Conservation (phyloP, 208 protist species). For the Acanthamoeba triangularis region DNA sequence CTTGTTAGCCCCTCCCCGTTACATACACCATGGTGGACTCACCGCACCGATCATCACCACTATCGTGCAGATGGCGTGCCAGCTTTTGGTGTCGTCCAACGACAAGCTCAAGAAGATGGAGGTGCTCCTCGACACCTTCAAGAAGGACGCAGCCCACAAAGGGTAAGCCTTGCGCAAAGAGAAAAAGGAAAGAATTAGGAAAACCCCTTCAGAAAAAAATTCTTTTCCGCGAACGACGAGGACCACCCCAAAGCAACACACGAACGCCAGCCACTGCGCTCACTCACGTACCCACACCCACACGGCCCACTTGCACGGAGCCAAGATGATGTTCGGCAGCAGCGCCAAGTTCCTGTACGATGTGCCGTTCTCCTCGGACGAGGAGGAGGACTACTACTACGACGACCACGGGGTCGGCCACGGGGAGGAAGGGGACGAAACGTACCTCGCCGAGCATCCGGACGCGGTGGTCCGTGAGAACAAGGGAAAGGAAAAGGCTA, state of each 20-base stretch:
- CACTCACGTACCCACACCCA: too few species aligned
- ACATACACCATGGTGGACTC: neutral
- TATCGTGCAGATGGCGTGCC: conserved; percentile 9
- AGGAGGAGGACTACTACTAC: neutral
- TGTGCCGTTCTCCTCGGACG: neutral
- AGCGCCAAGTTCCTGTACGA: conserved; percentile 28
- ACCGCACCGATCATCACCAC: neutral
- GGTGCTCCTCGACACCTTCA: neutral
- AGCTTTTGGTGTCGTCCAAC: neutral
- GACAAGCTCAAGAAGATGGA: conserved; percentile 32
- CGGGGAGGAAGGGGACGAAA: neutral
- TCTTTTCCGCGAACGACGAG: too few species aligned
- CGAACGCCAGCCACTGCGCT: too few species aligned
- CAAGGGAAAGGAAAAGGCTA: neutral
- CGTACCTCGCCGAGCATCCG: neutral
- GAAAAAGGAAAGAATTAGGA: too few species aligned
- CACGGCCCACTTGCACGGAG: too few species aligned
- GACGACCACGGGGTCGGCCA: neutral
- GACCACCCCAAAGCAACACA: too few species aligned
- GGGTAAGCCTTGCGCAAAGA: too few species aligned
- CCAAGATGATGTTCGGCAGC: conserved; percentile 51
- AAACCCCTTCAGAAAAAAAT: too few species aligned
- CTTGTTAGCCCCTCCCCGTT: neutral
- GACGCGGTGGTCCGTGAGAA: neutral
- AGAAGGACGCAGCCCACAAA: too few species aligned